Percentiles rank a stretch among this genome's conserved stretches.
Conservation (phyloP, 164 flowering plant species). For the Sedum album region DNA sequence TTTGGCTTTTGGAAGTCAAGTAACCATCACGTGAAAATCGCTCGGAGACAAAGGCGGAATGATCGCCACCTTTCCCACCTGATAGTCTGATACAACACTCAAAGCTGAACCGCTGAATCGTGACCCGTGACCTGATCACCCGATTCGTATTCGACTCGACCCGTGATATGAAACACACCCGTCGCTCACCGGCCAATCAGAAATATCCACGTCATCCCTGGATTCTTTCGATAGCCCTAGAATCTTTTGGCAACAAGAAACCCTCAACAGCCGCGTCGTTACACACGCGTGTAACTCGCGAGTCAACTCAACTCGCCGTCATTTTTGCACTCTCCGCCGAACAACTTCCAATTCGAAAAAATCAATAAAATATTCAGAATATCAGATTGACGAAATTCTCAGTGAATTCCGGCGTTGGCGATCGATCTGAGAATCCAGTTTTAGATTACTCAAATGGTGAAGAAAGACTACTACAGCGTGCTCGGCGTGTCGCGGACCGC, state of each 20-base stretch:
- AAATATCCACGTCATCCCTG: background rate
- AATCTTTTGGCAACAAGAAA: background rate
- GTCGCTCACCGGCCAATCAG: background rate
- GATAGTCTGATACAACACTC: background rate
- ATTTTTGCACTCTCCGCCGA: background rate
- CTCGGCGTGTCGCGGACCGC: conserved; percentile 33
- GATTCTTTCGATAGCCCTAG: background rate
- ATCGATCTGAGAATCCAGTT: background rate
- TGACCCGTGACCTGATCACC: no score
- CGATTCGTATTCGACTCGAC: no score
- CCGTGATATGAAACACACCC: background rate
- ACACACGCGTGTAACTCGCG: background rate
- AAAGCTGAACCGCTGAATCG: no score
- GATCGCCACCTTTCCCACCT: background rate
- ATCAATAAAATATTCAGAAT: background rate
- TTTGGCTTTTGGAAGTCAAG: conserved; percentile 44
- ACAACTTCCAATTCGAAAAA: background rate
- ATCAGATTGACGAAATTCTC: background rate
- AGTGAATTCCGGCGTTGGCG: background rate
- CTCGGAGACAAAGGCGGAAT: background rate
- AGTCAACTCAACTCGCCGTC: background rate
- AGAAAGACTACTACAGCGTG: conserved; percentile 38
- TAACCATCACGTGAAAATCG: conserved; percentile 19
- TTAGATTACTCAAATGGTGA: background rate
- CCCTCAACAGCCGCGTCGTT: background rate